These are phyloP conservation scores for Tricholoma saponaceum DNA, from an alignment of 768 basidiomycete species.

Conservation along the genomic window DNA sequence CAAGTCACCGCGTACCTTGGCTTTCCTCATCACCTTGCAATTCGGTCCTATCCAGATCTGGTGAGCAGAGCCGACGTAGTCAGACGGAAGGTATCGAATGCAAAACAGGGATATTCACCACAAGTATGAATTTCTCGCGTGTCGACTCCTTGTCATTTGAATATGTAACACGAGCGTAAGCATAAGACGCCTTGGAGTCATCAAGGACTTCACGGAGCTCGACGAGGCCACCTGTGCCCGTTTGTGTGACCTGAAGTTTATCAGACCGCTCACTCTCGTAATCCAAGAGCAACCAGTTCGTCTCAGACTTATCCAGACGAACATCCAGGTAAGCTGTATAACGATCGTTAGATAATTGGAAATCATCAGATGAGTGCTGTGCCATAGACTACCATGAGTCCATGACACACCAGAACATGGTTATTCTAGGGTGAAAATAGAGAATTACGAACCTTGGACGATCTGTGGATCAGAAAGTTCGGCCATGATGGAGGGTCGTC, in stretches of 20 bases:
- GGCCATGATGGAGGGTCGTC: conserved; percentile 48
- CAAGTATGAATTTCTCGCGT: conserved; percentile 86
- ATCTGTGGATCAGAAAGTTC: conserved; percentile 76
- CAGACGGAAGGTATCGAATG: conserved; percentile 16
- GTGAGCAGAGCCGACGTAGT: conserved; percentile 9
- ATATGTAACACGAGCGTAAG: conserved; percentile 80
- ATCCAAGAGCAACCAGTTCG: conserved; percentile 88
- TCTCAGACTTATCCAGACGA: conserved; percentile 78
- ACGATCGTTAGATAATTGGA: conserved; percentile 21
- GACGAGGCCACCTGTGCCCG: conserved; percentile 73
- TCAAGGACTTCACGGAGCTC: conserved; percentile 74
- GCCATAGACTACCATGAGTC: not conserved
- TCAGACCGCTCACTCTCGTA: conserved; percentile 85
- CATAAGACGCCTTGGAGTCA: conserved; percentile 76
- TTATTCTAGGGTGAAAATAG: not conserved
- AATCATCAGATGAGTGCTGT: conserved; percentile 5
- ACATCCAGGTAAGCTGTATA: conserved; percentile 81
- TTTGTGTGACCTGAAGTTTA: conserved; percentile 72
- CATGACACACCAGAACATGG: not conserved
- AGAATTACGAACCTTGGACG: conserved; percentile 48
- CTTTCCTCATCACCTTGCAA: conserved; percentile 90
- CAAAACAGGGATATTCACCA: conserved; percentile 36
- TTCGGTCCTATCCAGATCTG: conserved; percentile 75
- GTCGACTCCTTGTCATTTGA: conserved; percentile 82
- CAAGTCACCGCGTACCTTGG: conserved; percentile 56